Evolutionary conservation across 2,329 filamentous ascomycete species (phyloP).

Genomic region (Paraphaeosphaeria sporulosa): DNA sequence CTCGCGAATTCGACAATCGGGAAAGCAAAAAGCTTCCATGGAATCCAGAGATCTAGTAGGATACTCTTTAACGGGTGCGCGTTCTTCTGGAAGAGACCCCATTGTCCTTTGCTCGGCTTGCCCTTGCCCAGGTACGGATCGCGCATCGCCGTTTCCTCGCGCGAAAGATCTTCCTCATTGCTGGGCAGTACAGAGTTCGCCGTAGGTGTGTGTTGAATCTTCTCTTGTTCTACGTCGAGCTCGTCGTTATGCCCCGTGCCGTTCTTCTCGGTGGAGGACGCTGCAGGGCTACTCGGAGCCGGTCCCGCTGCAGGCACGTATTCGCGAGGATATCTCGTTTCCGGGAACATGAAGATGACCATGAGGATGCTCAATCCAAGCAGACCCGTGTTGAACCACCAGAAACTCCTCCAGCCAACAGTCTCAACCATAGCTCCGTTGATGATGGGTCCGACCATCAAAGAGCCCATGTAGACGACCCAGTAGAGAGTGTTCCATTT

Average conservation of each 20-base stretch:
- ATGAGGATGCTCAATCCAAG: slow-evolving; percentile 59
- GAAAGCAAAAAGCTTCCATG: slow-evolving; percentile 68
- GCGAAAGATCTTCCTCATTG: slow-evolving; percentile 31
- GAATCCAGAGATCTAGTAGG: slow-evolving; percentile 64
- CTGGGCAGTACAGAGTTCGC: slow-evolving; percentile 26
- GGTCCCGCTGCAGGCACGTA: slow-evolving; percentile 37
- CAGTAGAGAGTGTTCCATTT: slow-evolving; percentile 70
- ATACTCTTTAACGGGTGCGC: slow-evolving; percentile 57
- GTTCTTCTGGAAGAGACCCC: slow-evolving; percentile 60
- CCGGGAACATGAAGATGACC: slow-evolving; percentile 67
- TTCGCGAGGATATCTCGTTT: slow-evolving; percentile 66
- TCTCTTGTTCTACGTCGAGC: slow-evolving; percentile 23
- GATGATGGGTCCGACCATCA: slow-evolving; percentile 67
- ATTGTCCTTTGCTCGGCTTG: slow-evolving; percentile 63
- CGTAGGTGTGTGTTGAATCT: slow-evolving; percentile 36
- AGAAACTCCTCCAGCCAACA: slow-evolving; percentile 68
- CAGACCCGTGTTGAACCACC: slow-evolving; percentile 70
- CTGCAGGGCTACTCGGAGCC: neutral
- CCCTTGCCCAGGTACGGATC: slow-evolving; percentile 66
- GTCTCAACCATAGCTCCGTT: slow-evolving; percentile 67
- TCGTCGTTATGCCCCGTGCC: slow-evolving; percentile 22
- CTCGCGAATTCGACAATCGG: slow-evolving; percentile 69
- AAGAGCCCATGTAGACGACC: slow-evolving; percentile 67
- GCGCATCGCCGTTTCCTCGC: slow-evolving; percentile 50
- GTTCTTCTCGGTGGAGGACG: slow-evolving; percentile 32